A percentile compares a stretch with the other conserved stretches of the same genome.
phyloP scores from a whole-genome alignment of 2,329 filamentous ascomycete species.

The Xylariaceae sp. region DNA sequence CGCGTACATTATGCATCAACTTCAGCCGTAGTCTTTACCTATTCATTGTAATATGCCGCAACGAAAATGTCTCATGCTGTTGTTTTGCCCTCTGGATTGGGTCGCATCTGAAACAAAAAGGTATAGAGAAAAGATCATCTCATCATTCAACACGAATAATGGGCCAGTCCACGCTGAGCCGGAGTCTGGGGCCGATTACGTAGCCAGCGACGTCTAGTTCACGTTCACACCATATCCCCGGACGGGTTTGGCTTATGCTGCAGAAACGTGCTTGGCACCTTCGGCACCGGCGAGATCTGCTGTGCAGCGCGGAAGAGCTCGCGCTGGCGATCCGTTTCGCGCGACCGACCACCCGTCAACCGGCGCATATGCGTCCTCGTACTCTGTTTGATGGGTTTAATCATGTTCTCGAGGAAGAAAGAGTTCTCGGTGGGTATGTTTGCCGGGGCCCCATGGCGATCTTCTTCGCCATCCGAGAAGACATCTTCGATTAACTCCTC shows the following conservation, averaged over 20 bases:
- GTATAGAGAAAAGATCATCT: constrained; percentile 9
- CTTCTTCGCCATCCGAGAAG: constrained; percentile 79
- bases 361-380: constrained; percentile 66
- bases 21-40: background rate
- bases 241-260: constrained; percentile 38
- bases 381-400: constrained; percentile 63
- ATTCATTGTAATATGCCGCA: background rate
- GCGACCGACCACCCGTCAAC: constrained; percentile 62
- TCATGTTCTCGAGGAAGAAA: constrained; percentile 67
- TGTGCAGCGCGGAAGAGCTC: constrained; percentile 45
- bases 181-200: background rate
- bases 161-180: background rate
- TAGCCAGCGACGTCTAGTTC: background rate
- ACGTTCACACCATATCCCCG: constrained; percentile 34
- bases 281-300: constrained; percentile 50
- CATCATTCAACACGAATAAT: constrained; percentile 14
- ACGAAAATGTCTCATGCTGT: background rate
- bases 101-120: background rate
- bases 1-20: background rate
- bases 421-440: constrained; percentile 48
- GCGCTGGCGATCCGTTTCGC: constrained; percentile 47
- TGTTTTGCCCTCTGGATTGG: background rate
- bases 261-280: constrained; percentile 46
- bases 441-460: constrained; percentile 39
- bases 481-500: constrained; percentile 78